A percentile compares a stretch with the other conserved stretches of the same genome.
Evolutionary conservation across 306 rosid species (phyloP).

Genomic region (Rosa rugosa): DNA sequence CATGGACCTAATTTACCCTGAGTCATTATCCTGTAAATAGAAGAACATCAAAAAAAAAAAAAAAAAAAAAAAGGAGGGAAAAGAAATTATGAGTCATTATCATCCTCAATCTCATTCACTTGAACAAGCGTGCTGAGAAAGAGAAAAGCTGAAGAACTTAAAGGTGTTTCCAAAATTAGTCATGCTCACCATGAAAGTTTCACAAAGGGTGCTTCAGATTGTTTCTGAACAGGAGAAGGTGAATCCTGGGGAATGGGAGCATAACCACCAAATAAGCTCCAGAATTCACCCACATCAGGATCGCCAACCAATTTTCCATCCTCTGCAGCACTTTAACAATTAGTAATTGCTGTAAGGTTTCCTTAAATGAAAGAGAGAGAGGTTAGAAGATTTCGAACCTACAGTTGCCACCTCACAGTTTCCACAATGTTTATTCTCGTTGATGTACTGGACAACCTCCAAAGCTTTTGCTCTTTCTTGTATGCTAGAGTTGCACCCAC

Average conservation of each 20-base stretch:
- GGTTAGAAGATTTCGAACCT: constrained; percentile 55
- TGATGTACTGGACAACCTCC: constrained; percentile 91
- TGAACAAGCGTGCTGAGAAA: constrained; percentile 3
- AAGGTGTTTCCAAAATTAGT: not conserved
- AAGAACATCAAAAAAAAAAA: constrained; percentile 17
- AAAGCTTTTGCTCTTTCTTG: constrained; percentile 96
- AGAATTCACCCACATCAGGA: constrained; percentile 92
- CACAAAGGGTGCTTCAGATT: constrained; percentile 37
- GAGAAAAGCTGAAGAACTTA: constrained; percentile 10
- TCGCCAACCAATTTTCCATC: constrained; percentile 98
- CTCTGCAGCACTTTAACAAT: constrained; percentile 55
- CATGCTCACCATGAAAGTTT: constrained; percentile 66
- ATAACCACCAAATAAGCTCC: constrained; percentile 97
- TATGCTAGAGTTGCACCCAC: constrained; percentile 88
- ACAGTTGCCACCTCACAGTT: constrained; percentile 82
- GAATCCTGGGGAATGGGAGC: constrained; percentile 88
- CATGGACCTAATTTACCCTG: constrained; percentile 69
- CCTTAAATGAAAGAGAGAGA: constrained; percentile 15
- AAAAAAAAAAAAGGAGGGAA: not conserved
- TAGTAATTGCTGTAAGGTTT: constrained; percentile 26
- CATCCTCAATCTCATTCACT: constrained; percentile 6
- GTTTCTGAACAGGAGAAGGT: constrained; percentile 52
- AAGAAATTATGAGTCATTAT: not conserved
- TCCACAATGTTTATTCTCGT: constrained; percentile 76
- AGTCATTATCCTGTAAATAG: constrained; percentile 64